Base-by-base conservation (phyloP, 306 rosid species). In the Trifolium repens region DNA sequence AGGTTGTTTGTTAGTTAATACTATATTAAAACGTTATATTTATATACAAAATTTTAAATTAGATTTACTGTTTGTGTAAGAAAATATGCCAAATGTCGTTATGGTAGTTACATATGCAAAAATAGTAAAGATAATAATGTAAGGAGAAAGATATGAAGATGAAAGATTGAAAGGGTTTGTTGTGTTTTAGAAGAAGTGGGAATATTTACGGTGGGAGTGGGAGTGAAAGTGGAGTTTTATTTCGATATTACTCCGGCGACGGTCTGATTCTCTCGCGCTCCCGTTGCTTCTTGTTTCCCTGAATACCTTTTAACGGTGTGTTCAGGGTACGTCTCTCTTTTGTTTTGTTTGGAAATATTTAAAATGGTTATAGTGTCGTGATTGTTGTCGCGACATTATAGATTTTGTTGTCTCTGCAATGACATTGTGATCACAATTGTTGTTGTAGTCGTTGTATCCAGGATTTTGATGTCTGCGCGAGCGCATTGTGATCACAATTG, bases 271-370 rank as follows among this genome's bases (percentile, higher is more conserved):
- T 83, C 89, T 85, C 93, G 84, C 94, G 86, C 97, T 85, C 90
- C 94, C 96, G 76, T 88, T 88, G 77, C 88, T 85, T 87, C 86
- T 88, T 84, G 82, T 84, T 84, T 83, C 91, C 97, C 93, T 89
- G 96, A 85, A 94, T 94, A 85, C 94, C 94, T 91, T 85, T 85
- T 32, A 61, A 24, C 91, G 84, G 66, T 7, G 92, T 91, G 90
- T 94, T 89, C 96, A 89, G 94, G 97, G 98, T 91, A 40, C 26
- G 62, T 62, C 3, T 35, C 5, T 59, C 3, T 1, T 40, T 26
- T 6, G 14, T 19, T 4, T n/a, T 7, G 9, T 47, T 47, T 47
- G 1, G 0, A 47, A 12, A 47, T 47, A 6, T 47, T 12, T 47
- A 3, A n/a, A 15, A 50, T 50, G 9, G 17, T n/a, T 30, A 14